A percentile compares a stretch with the other conserved stretches of the same genome.
phyloP scores from a whole-genome alignment of 164 flowering plant species.

The Houttuynia cordata region DNA sequence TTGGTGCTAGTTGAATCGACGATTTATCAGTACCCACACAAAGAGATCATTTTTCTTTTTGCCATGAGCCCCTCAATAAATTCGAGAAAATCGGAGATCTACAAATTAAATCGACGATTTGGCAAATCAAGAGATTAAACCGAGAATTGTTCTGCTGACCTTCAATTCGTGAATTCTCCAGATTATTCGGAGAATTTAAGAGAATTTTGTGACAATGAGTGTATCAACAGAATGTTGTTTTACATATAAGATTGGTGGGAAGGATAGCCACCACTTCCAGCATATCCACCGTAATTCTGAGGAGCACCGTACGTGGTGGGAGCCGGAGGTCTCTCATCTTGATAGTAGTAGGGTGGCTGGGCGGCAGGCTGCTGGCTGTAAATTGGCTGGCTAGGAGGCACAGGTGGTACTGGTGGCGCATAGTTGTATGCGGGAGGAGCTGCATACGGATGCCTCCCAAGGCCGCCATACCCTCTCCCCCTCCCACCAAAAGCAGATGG shows the following conservation, averaged over 20 bases:
- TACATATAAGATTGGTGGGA: conserved; percentile 22
- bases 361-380: conserved; percentile 24
- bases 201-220: no score
- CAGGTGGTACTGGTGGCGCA: conserved; percentile 13
- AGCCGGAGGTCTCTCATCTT: conserved; percentile 24
- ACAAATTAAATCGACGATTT: no score
- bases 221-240: not conserved
- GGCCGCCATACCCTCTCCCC: conserved; percentile 18
- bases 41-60: no score
- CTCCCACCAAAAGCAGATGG: conserved; percentile 14
- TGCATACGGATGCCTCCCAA: conserved; percentile 38
- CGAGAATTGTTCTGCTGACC: no score
- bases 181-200: no score
- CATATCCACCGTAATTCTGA: conserved; percentile 24
- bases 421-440: conserved; percentile 22
- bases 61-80: no score
- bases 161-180: no score
- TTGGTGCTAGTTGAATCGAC: no score
- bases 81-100: no score
- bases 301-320: conserved; percentile 8
- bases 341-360: conserved; percentile 31
- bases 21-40: no score
- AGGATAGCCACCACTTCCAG: conserved; percentile 27
- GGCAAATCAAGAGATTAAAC: no score
- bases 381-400: conserved; percentile 12